These are phyloP conservation scores for Clonostachys chloroleuca DNA, from an alignment of 2,329 filamentous ascomycete species.

Conservation along the genomic window DNA sequence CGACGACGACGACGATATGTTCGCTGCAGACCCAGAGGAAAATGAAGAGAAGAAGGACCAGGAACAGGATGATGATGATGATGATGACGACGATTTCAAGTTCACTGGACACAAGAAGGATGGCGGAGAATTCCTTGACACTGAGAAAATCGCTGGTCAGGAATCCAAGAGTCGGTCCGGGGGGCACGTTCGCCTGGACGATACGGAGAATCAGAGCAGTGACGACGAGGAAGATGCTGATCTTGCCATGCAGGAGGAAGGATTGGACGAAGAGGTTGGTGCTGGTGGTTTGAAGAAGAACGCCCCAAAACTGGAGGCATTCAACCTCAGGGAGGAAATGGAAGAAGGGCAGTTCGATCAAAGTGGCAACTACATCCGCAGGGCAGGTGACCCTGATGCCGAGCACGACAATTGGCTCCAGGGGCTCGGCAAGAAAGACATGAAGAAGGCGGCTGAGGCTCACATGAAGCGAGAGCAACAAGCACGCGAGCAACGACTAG, in stretches of 20 bases:
- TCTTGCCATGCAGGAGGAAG: slow-evolving; percentile 66
- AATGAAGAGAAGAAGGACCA: slow-evolving; percentile 33
- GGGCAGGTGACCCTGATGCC: slow-evolving; percentile 83
- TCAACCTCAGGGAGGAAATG: slow-evolving; percentile 87
- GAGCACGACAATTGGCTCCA: slow-evolving; percentile 91
- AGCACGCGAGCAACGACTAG: slow-evolving; percentile 62
- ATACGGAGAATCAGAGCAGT: slow-evolving; percentile 40
- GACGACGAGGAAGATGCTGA: slow-evolving; percentile 69
- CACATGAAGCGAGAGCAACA: slow-evolving; percentile 82
- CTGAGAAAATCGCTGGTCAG: slow-evolving; percentile 70
- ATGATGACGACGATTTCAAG: slow-evolving; percentile 20
- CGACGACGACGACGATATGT: slow-evolving; percentile 75
- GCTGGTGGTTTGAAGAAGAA: slow-evolving; percentile 88
- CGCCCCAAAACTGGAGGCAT: slow-evolving; percentile 90
- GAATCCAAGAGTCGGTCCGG: slow-evolving; percentile 69
- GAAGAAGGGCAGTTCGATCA: slow-evolving; percentile 93
- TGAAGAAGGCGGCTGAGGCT: slow-evolving; percentile 81
- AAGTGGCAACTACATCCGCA: slow-evolving; percentile 84
- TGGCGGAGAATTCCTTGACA: slow-evolving; percentile 56
- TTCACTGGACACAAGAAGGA: slow-evolving; percentile 54
- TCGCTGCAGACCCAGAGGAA: slow-evolving; percentile 65
- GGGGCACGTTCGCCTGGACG: slow-evolving; percentile 61
- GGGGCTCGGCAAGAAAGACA: slow-evolving; percentile 89
- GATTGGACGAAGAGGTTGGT: slow-evolving; percentile 83
- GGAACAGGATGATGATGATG: slow-evolving; percentile 23